Percentiles rank a stretch among this genome's conserved stretches.
Conservation (phyloP, 495 filamentous ascomycete species). For the Aspergillus incahuasiensis region DNA sequence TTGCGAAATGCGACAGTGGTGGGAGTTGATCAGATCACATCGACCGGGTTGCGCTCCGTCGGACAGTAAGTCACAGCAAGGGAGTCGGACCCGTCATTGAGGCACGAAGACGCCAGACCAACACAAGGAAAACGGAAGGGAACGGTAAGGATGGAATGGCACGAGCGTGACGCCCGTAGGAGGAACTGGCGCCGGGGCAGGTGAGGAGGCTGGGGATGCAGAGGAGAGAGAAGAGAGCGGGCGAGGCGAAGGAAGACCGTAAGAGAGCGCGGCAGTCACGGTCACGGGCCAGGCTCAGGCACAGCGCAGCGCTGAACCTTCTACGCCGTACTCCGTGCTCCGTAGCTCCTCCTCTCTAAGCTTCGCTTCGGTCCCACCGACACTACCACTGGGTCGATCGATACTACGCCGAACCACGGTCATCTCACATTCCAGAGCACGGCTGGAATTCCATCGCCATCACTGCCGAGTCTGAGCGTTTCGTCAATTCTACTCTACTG, state of each 20-base stretch:
- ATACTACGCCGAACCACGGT: background rate
- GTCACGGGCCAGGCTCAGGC: slow-evolving; percentile 10
- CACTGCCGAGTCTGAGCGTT: background rate
- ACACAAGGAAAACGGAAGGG: slow-evolving; percentile 28
- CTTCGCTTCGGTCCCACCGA: slow-evolving; percentile 1
- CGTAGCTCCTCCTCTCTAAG: background rate
- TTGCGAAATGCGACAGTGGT: slow-evolving; percentile 11
- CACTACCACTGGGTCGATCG: background rate
- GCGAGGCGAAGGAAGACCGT: slow-evolving; percentile 8
- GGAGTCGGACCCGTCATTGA: slow-evolving; percentile 16
- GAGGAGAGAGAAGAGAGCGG: slow-evolving; percentile 6
- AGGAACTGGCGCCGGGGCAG: slow-evolving; percentile 17
- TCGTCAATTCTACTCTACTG: no score
- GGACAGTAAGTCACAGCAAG: slow-evolving; percentile 15
- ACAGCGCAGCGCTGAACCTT: background rate
- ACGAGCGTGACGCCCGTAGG: slow-evolving; percentile 21
- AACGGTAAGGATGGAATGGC: slow-evolving; percentile 20
- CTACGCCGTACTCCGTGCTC: background rate
- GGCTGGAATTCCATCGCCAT: background rate
- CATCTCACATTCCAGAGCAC: background rate
- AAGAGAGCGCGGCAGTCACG: slow-evolving; percentile 12
- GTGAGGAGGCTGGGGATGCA: slow-evolving; percentile 14
- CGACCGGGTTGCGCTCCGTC: slow-evolving; percentile 21
- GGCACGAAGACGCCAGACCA: slow-evolving; percentile 27
- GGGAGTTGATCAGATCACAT: slow-evolving; percentile 17